Conservation (phyloP, 352 stramenopile species). For the Phytopythium ostracodes region DNA sequence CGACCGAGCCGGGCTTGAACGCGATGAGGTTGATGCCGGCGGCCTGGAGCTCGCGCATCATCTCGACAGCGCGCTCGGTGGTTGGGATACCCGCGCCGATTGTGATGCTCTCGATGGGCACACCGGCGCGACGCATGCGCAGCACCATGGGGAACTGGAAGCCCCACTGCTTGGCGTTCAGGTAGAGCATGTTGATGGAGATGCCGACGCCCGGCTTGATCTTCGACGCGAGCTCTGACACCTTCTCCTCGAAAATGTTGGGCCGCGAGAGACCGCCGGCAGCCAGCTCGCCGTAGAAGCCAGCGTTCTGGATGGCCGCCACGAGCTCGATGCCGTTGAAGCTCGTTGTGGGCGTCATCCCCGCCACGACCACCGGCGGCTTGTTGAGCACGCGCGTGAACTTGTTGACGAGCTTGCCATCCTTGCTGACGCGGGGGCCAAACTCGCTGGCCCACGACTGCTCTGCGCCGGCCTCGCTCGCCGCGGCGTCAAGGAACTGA, state of each 20-base stretch:
- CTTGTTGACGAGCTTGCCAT: conserved; percentile 59
- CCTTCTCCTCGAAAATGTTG: conserved; percentile 63
- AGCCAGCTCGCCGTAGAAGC: conserved; percentile 77
- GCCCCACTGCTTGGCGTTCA: conserved; percentile 87
- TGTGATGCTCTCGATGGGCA: conserved; percentile 87
- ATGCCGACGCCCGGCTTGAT: conserved; percentile 71
- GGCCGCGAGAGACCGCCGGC: conserved; percentile 65
- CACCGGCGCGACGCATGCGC: conserved; percentile 66
- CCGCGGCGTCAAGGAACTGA: conserved; percentile 30
- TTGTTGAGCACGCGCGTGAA: conserved; percentile 76
- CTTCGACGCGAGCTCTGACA: conserved; percentile 68
- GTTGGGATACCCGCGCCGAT: conserved; percentile 84
- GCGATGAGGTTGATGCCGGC: conserved; percentile 77
- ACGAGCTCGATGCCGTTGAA: conserved; percentile 77
- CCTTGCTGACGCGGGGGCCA: conserved; percentile 32
- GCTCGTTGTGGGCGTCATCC: conserved; percentile 87
- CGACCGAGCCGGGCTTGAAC: conserved; percentile 82
- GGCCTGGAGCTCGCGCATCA: conserved; percentile 57
- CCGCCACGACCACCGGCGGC: conserved; percentile 73
- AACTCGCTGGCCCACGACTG: conserved; percentile 55
- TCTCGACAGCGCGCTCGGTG: conserved; percentile 72
- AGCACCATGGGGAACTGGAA: conserved; percentile 90
- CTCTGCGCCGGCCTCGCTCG: conserved; percentile 4
- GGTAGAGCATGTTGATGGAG: conserved; percentile 87
- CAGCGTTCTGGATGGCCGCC: conserved; percentile 74